A percentile compares a stretch with the other conserved stretches of the same genome.
phyloP scores from a whole-genome alignment of 1,284 basidiomycete genomes.

The Cryptococcus sp. region DNA sequence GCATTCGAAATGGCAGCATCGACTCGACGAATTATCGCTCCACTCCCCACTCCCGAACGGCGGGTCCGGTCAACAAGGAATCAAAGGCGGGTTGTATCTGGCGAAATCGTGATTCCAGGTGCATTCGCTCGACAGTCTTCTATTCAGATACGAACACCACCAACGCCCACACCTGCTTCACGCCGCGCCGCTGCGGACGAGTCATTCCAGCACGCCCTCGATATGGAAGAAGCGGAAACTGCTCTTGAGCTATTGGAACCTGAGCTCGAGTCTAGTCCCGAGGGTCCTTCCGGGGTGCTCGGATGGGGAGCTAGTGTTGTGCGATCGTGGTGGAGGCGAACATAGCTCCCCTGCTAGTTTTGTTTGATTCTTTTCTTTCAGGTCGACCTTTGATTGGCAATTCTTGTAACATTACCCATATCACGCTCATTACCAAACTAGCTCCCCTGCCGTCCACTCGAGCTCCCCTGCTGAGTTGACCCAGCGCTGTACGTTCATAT shows the following conservation, averaged over 20 bases:
- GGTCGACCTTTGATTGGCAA: too few species aligned
- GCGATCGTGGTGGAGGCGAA: neutral
- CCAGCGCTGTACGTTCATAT: too few species aligned
- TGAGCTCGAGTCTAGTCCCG: neutral
- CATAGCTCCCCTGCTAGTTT: neutral
- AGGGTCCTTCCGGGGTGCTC: neutral
- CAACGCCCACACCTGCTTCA: neutral
- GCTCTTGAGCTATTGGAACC: neutral
- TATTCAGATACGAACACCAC: too few species aligned
- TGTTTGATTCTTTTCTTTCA: too few species aligned
- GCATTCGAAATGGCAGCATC: neutral
- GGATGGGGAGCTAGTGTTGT: neutral
- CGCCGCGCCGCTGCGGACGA: neutral
- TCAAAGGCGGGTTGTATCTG: neutral
- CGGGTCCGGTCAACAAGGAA: too few species aligned
- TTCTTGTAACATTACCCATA: too few species aligned
- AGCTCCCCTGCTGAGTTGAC: too few species aligned
- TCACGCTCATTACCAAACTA: too few species aligned
- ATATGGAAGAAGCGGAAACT: neutral
- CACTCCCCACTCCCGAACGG: too few species aligned
- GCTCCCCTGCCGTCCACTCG: too few species aligned
- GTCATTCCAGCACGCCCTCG: neutral
- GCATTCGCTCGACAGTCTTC: neutral
- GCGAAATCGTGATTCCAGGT: neutral
- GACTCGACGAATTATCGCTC: neutral